phyloP scores from a whole-genome alignment of 768 basidiomycete species.

The Termitomyces bulborhizus region DNA sequence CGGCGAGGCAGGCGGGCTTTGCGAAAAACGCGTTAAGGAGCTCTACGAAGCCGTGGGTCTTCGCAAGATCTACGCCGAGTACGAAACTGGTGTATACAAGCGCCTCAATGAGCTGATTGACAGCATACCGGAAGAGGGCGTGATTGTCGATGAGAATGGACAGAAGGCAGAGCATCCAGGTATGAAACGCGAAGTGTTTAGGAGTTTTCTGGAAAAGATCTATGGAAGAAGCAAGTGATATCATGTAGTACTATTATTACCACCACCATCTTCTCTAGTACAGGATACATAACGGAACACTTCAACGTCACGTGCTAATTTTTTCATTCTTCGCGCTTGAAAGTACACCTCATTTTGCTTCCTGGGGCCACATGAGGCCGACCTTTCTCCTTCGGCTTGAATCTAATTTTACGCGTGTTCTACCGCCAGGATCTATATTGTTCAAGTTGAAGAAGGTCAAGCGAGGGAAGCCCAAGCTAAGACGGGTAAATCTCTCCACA shows the following conservation, averaged over 20 bases:
- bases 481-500: neutral
- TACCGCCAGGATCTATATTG: no score
- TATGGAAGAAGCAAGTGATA: conserved; percentile 52
- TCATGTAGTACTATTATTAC: no score
- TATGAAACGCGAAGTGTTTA: conserved; percentile 67
- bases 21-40: conserved; percentile 35
- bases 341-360: no score
- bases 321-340: neutral
- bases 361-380: neutral
- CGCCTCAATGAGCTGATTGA: conserved; percentile 66
- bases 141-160: conserved; percentile 23
- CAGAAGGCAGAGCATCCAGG: conserved; percentile 19
- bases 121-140: conserved; percentile 54
- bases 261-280: no score
- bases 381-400: neutral
- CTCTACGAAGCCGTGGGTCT: conserved; percentile 71
- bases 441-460: no score
- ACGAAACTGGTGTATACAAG: conserved; percentile 72
- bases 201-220: conserved; percentile 85
- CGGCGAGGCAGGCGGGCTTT: conserved; percentile 45
- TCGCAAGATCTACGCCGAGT: conserved; percentile 59
- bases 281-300: no score
- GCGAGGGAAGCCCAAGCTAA: no score
- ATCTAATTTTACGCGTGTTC: neutral
- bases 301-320: neutral